A percentile compares a stretch with the other conserved stretches of the same genome.
Evolutionary conservation across 257 asterid species (phyloP).

Genomic region (Scutellaria galericulata): DNA sequence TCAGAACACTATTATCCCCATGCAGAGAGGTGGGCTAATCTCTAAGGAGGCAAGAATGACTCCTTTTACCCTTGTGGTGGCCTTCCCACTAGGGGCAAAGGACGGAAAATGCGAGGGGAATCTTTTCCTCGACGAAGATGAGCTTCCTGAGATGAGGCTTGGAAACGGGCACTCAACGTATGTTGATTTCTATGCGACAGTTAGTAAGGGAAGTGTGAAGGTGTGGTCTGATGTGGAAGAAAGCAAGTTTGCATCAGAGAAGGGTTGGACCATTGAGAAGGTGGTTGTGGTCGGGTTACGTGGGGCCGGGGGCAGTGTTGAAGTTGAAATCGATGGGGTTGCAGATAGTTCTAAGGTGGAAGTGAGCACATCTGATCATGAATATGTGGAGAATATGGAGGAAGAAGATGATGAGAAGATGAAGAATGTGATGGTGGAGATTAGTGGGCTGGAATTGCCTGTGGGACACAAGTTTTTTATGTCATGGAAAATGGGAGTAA

Average conservation of each 20-base stretch:
- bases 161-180: constrained; percentile 66
- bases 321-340: constrained; percentile 50
- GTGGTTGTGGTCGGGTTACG: constrained; percentile 70
- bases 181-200: constrained; percentile 68
- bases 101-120: constrained; percentile 68
- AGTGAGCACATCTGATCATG: constrained; percentile 47
- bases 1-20: constrained; percentile 75
- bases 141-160: constrained; percentile 80
- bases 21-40: constrained; percentile 88
- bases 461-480: constrained; percentile 76
- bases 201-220: constrained; percentile 53
- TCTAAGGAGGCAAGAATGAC: constrained; percentile 81
- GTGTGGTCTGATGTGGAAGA: constrained; percentile 84
- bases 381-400: constrained; percentile 36
- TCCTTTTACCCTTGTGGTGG: constrained; percentile 71
- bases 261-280: constrained; percentile 81
- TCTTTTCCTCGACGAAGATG: constrained; percentile 83
- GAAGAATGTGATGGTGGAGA: constrained; percentile 78
- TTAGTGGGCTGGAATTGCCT: constrained; percentile 69
- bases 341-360: constrained; percentile 49
- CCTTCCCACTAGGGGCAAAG: constrained; percentile 66
- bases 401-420: constrained; percentile 42
- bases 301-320: constrained; percentile 45
- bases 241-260: constrained; percentile 63
- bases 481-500: constrained; percentile 83